Percentiles rank a stretch among this genome's conserved stretches.
Conservation (phyloP, 2,329 filamentous ascomycete species). For the Aspergillus fischeri region DNA sequence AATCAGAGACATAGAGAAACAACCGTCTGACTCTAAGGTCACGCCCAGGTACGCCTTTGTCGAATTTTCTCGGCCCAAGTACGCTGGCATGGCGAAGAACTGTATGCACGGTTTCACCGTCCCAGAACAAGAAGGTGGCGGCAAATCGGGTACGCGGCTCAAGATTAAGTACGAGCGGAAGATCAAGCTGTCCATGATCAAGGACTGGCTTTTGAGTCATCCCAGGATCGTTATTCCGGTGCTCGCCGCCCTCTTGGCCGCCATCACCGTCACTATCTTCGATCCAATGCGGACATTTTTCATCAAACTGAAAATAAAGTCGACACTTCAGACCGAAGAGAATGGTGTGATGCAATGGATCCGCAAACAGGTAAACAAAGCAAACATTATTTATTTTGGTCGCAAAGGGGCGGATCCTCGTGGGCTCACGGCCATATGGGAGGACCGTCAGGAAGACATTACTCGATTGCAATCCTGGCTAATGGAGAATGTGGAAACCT, state of each 20-base stretch:
- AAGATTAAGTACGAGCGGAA: conserved; percentile 80
- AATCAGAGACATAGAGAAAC: conserved; percentile 75
- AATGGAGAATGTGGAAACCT: conserved; percentile 82
- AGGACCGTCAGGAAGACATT: conserved; percentile 77
- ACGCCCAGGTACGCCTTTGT: conserved; percentile 75
- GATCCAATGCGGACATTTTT: conserved; percentile 94
- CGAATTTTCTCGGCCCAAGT: conserved; percentile 68
- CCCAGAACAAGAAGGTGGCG: conserved; percentile 64
- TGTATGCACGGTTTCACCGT: conserved; percentile 85
- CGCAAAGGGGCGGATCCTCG: conserved; percentile 56
- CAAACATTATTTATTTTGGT: conserved; percentile 43
- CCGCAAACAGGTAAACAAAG: conserved; percentile 55
- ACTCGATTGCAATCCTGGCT: conserved; percentile 80
- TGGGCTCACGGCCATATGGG: conserved; percentile 77
- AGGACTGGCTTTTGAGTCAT: conserved; percentile 82
- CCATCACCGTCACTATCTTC: conserved; percentile 81
- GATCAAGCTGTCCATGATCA: conserved; percentile 71
- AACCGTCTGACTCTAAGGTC: conserved; percentile 81
- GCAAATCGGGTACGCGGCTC: conserved; percentile 69
- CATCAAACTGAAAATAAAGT: conserved; percentile 80
- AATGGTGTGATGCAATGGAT: conserved; percentile 77
- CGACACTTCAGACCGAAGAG: conserved; percentile 68
- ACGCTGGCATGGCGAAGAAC: conserved; percentile 84
- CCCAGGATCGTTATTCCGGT: conserved; percentile 83
- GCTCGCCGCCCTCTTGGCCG: conserved; percentile 74